Evolutionary conservation across 2,329 filamentous ascomycete species (phyloP).

Genomic region (Diplodia intermedia): DNA sequence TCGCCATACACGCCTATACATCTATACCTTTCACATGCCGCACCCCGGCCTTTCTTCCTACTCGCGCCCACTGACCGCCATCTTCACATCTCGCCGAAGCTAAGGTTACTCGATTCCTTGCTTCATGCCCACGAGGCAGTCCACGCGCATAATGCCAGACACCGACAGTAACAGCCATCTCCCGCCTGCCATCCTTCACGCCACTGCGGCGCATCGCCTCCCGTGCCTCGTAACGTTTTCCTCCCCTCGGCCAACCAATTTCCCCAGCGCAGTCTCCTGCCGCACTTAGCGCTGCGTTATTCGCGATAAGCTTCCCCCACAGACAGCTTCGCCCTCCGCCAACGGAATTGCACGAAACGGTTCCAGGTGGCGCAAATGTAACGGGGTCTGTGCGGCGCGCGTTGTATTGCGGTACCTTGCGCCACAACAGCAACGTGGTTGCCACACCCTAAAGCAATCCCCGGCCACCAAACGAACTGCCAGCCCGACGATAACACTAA

Average conservation of each 20-base stretch:
- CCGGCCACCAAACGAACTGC: too few relatives aligned
- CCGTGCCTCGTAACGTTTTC: constrained; percentile 1
- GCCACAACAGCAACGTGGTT: constrained; percentile 17
- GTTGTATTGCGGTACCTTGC: background rate
- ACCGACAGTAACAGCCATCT: too few relatives aligned
- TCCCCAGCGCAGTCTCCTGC: too few relatives aligned
- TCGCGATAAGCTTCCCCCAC: background rate
- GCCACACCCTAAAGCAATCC: background rate
- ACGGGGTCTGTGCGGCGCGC: background rate
- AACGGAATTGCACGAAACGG: constrained; percentile 10
- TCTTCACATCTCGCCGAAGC: background rate
- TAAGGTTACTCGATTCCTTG: background rate
- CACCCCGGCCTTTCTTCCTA: constrained; percentile 17
- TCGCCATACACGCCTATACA: constrained; percentile 12
- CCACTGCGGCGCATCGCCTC: constrained; percentile 12
- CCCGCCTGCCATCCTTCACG: background rate
- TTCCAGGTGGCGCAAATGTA: background rate
- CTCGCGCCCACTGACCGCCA: constrained; percentile 18
- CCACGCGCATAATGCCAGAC: background rate
- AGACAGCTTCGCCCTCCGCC: background rate
- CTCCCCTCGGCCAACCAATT: too few relatives aligned
- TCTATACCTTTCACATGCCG: constrained; percentile 7
- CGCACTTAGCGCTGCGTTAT: constrained; percentile 9
- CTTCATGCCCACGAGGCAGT: constrained; percentile 8
- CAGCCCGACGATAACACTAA: background rate